Base-by-base conservation (phyloP, 306 rosid species). In the Leucaena leucocephala region DNA sequence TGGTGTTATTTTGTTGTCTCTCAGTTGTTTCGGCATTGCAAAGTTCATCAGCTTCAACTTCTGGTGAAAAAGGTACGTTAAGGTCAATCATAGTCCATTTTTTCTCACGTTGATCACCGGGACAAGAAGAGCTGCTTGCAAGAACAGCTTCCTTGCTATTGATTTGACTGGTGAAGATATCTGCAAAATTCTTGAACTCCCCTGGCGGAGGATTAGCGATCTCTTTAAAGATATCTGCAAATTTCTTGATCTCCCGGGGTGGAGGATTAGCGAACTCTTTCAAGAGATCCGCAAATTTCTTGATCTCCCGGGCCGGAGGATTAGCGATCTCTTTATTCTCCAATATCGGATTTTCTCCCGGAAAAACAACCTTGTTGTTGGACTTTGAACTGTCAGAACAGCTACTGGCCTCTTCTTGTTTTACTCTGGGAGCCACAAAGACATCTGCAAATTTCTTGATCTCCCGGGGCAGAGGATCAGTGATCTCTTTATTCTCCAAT, bases 41-140 rank as follows among this genome's bases (percentile, higher is more conserved):
- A 75, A 82, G 80, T 73, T 86, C 90, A 70, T 88, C 90, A 45
- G 74, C 79, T 72, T 89, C 92, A 79, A 36, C 87, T 75, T 94
- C 94, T 35, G 80, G 87, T 65, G 83, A 52, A 48, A 76, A 52
- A 52, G 97, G 94, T 55, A 88, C 68, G 83, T 95, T 95, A 79
- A 91, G 87, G 84, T 95, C 98, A 75, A 93, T 84, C 81, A 87
- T 64, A 33, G 89, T 69, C 80, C 84, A 59, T 8, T 72, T 80
- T 66, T 76, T 81, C 84, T 82, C 91, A 72, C 22, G 79, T 71
- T 76, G 87, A 68, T 82, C 84, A 83, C 69, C 87, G 14, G 82
- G 52, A 78, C 81, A 11, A 54, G 80, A 59, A 63, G 79, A 74
- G 66, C 86, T 70, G 42, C 80, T 57, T 38, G 59, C 71, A 54